Evolutionary conservation across 352 stramenopile species (phyloP).

Genomic region (Plasmopara halstedii): DNA sequence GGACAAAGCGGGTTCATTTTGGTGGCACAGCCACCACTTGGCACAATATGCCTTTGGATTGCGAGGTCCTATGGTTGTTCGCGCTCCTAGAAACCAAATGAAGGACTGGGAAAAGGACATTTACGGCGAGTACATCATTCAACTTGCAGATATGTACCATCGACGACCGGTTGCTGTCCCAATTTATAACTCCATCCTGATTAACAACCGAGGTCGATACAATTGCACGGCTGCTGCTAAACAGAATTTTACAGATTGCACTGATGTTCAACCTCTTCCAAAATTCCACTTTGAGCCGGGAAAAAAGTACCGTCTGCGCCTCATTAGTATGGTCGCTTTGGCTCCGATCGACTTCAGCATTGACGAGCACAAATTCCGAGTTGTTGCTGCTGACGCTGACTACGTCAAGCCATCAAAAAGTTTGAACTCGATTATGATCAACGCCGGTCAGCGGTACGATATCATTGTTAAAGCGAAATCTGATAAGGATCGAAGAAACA

Average conservation of each 20-base stretch:
- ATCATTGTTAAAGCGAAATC: slow-evolving; percentile 21
- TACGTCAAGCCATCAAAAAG: slow-evolving; percentile 19
- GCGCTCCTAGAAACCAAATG: slow-evolving; percentile 8
- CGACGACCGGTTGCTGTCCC: not conserved
- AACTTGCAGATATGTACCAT: slow-evolving; percentile 32
- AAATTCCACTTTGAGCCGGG: slow-evolving; percentile 22
- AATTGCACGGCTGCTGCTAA: slow-evolving; percentile 20
- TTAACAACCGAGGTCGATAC: slow-evolving; percentile 34
- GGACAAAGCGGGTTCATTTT: slow-evolving; percentile 26
- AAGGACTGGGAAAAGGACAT: slow-evolving; percentile 14
- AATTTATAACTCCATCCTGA: slow-evolving; percentile 28
- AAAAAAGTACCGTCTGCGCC: slow-evolving; percentile 28
- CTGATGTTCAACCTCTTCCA: slow-evolving; percentile 8
- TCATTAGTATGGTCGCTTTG: slow-evolving; percentile 34
- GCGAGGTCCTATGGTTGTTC: slow-evolving; percentile 25
- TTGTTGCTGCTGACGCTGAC: slow-evolving; percentile 27
- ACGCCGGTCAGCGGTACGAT: slow-evolving; percentile 28
- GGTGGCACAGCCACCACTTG: slow-evolving; percentile 30
- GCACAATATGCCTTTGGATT: slow-evolving; percentile 28
- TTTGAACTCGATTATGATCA: slow-evolving; percentile 23
- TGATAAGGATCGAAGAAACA: not conserved
- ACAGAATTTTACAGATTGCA: slow-evolving; percentile 15
- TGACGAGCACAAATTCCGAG: slow-evolving; percentile 27
- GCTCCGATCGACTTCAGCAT: slow-evolving; percentile 31
- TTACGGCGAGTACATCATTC: slow-evolving; percentile 19